Percentiles rank a stretch among this genome's conserved stretches.
Conservation (phyloP, 305 asterid species). For the Fraxinus platypoda region DNA sequence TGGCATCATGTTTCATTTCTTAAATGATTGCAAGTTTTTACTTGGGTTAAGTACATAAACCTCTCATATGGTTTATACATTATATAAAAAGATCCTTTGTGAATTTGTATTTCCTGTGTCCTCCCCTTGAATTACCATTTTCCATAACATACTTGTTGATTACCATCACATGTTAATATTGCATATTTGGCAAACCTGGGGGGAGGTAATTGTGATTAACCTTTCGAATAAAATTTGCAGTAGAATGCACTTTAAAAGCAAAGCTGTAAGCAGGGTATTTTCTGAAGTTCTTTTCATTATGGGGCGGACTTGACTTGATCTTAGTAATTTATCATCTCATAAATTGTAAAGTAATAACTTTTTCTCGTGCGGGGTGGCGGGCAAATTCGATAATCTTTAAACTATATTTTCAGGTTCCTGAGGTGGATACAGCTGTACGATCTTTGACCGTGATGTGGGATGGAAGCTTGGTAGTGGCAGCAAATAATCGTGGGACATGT, state of each 20-base stretch:
- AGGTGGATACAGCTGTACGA: constrained; percentile 92
- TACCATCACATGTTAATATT: not conserved
- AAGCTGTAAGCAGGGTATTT: not conserved
- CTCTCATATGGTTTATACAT: not conserved
- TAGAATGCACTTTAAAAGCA: not conserved
- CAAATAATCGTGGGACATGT: constrained; percentile 89
- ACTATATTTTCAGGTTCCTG: constrained; percentile 67
- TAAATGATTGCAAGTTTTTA: not conserved
- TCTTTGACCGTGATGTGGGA: constrained; percentile 98
- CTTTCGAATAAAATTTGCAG: not conserved
- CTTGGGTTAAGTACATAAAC: not conserved
- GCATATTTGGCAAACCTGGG: not conserved
- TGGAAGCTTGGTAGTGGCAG: constrained; percentile 95
- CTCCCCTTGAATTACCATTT: not conserved
- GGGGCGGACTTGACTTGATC: not conserved
- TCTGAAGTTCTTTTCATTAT: not conserved
- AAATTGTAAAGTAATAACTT: not conserved
- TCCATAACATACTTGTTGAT: not conserved
- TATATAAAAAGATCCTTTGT: not conserved
- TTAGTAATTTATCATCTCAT: not conserved
- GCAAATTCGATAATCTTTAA: not conserved
- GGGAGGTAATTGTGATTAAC: not conserved
- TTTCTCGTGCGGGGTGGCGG: not conserved
- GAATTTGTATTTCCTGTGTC: not conserved
- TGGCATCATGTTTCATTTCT: not conserved